Evolutionary conservation across 768 basidiomycete genomes (phyloP).

Genomic region (Auriscalpium vulgare): DNA sequence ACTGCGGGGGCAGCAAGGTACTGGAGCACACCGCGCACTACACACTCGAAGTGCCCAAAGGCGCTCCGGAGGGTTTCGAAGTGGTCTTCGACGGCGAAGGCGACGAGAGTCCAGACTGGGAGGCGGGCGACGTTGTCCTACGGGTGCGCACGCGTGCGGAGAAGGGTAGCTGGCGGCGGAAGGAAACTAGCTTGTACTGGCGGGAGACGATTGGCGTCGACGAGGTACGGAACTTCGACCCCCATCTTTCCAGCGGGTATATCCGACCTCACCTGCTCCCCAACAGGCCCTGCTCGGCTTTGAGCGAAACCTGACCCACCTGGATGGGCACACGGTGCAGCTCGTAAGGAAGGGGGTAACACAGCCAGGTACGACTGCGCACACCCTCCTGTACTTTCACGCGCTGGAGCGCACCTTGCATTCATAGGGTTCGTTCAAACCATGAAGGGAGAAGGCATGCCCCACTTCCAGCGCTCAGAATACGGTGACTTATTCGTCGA

Average conservation of each 20-base stretch:
- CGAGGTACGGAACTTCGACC: conserved; percentile 47
- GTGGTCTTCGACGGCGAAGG: conserved; percentile 94
- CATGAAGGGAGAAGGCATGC: conserved; percentile 88
- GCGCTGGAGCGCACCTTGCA: not conserved
- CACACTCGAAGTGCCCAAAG: conserved; percentile 77
- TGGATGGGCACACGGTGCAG: conserved; percentile 77
- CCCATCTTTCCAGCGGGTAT: conserved; percentile 1
- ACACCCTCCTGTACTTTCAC: not conserved
- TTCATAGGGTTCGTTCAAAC: conserved; percentile 74
- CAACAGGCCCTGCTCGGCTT: conserved; percentile 95
- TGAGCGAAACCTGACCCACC: conserved; percentile 80
- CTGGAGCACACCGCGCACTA: conserved; percentile 74
- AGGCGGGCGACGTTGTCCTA: conserved; percentile 87
- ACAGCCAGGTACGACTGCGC: conserved; percentile 63
- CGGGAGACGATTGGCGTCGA: conserved; percentile 85
- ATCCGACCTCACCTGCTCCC: not conserved
- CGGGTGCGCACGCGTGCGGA: conserved; percentile 73
- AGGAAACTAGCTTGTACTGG: conserved; percentile 89
- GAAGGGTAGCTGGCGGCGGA: conserved; percentile 78
- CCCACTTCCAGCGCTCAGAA: conserved; percentile 43
- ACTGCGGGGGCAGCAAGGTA: conserved; percentile 77
- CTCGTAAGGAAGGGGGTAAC: conserved; percentile 75
- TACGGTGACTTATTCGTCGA: conserved; percentile 87
- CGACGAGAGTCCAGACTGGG: conserved; percentile 94
- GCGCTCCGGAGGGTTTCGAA: conserved; percentile 91